Evolutionary conservation across 345 rosid genomes (phyloP).

Genomic region (Theobroma cacao): DNA sequence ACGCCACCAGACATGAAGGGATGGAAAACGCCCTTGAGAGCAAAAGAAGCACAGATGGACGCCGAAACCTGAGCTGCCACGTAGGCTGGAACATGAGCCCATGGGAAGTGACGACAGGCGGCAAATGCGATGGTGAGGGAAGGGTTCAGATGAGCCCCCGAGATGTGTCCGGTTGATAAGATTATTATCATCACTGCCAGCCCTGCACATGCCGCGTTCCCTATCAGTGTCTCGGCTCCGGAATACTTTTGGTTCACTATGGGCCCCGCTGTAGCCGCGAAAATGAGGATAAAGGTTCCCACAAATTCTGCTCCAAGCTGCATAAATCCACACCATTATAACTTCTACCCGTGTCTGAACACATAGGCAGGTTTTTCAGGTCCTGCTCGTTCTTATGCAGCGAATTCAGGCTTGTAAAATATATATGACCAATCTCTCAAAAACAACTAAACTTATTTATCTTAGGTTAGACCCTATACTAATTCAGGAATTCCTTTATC

Average conservation of each 20-base stretch:
- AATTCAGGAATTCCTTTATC: background rate
- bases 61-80: constrained; percentile 85
- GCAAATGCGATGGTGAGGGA: constrained; percentile 91
- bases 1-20: constrained; percentile 96
- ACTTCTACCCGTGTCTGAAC: background rate
- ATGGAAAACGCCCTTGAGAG: constrained; percentile 80
- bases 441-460: background rate
- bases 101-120: constrained; percentile 83
- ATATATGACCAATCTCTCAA: background rate
- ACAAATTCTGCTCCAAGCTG: constrained; percentile 98
- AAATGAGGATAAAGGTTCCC: constrained; percentile 91
- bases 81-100: constrained; percentile 93
- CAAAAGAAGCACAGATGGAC: constrained; percentile 88
- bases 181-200: constrained; percentile 94
- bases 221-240: constrained; percentile 74
- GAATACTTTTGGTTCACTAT: constrained; percentile 85
- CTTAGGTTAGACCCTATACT: background rate
- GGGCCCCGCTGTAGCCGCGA: constrained; percentile 89
- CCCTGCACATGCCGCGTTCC: constrained; percentile 90
- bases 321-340: background rate
- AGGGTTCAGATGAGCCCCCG: constrained; percentile 96
- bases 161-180: constrained; percentile 89
- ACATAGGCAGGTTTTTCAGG: background rate
- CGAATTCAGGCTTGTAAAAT: background rate
- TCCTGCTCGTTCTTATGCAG: background rate